Evolutionary conservation across 2,329 filamentous ascomycete species (phyloP).

Genomic region (Aspergillus fructus): DNA sequence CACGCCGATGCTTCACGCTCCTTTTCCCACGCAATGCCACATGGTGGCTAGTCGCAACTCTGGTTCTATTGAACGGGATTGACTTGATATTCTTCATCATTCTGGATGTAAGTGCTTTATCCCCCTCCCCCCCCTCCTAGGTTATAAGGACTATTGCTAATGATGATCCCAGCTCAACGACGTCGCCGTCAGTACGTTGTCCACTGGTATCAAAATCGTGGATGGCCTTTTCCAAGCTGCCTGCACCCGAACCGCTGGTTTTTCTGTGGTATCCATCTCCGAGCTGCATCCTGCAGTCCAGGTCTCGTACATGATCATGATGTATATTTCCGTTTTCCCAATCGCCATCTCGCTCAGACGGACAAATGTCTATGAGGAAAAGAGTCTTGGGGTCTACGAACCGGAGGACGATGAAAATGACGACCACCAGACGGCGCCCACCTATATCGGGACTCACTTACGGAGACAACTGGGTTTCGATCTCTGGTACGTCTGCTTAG

Average conservation of each 20-base stretch:
- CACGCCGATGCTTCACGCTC: conserved; percentile 91
- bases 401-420: conserved; percentile 58
- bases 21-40: conserved; percentile 87
- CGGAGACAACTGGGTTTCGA: conserved; percentile 94
- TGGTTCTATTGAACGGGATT: conserved; percentile 76
- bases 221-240: conserved; percentile 88
- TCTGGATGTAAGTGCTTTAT: conserved; percentile 59
- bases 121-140: too few relatives aligned
- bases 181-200: conserved; percentile 64
- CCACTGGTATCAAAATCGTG: conserved; percentile 73
- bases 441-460: conserved; percentile 88
- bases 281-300: conserved; percentile 84
- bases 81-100: conserved; percentile 91
- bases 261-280: conserved; percentile 74
- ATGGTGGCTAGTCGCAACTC: conserved; percentile 92
- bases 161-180: conserved; percentile 57
- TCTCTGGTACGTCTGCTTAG: conserved; percentile 93
- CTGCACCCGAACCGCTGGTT: conserved; percentile 86
- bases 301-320: conserved; percentile 96
- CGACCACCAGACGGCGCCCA: conserved; percentile 61
- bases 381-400: conserved; percentile 66
- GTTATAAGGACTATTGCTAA: background rate
- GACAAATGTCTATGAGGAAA: conserved; percentile 94
- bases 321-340: conserved; percentile 97
- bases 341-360: conserved; percentile 91